Base-by-base conservation (phyloP, 1,139 yeast genomes). In the Debaryomyces fabryi region DNA sequence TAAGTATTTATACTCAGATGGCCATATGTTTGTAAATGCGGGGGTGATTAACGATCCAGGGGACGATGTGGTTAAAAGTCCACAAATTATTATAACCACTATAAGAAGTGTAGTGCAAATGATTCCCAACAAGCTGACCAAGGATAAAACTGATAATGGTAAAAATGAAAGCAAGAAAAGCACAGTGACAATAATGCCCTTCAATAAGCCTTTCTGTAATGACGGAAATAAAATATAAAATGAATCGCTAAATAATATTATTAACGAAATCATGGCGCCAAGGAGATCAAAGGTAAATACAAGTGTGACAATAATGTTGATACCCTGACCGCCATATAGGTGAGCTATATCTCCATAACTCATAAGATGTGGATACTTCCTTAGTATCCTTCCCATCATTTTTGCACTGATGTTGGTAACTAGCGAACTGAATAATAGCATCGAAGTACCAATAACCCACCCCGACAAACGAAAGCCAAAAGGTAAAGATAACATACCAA, bases 401-500 rank as follows among this genome's bases (percentile, higher is more conserved):
- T 69, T 69, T n/a, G 97, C 96, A 0, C 96, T 85, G 52, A 81
- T 73, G 51, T 78, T 77, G 0, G 97, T 89, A 10, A 81, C 67
- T 5, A 76, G 47, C 0, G 96, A 91, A 51, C 90, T 81, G 0
- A 74, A 49, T 0, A 77, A 50, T 42, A 91, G 63, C 35, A 86
- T 62, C 0, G 76, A 48, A 0, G 81, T 52, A 0, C 97, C 97
- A 18, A 81, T 51, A 3, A 86, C 62, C 91, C 96, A 86, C 0
- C 98, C 98, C 0, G 96, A 79, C 47, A 87, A 76, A 53, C 77
- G 81, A 53, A 92, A 71, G 0, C 93, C 98, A 57, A 86, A 76
- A 0, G 97, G 96, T 43, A 92, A 72, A 1, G 97, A 86, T 33
- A 92, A 74, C 59, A 92, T 77, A 3, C 96, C 97, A 41, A 92